Conservation (phyloP, 2,329 filamentous ascomycete species). For the Scleromitrula shiraiana region DNA sequence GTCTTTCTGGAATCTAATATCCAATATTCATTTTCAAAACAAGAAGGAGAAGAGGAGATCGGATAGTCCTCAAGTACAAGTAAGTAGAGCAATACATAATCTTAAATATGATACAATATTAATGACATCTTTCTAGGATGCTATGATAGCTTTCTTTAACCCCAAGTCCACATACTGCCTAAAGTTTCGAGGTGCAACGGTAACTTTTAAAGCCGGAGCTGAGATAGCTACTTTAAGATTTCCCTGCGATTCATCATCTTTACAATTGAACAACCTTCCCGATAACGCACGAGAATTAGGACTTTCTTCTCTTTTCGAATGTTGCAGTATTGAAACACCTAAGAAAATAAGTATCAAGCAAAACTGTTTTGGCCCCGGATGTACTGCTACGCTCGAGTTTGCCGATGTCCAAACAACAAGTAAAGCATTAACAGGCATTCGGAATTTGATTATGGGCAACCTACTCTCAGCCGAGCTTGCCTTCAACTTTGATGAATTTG, state of each 20-base stretch:
- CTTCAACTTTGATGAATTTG: too few species aligned
- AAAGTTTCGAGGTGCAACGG: background rate
- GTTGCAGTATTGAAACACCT: background rate
- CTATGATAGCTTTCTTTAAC: too few species aligned
- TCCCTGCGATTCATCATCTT: background rate
- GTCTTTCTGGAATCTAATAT: too few species aligned
- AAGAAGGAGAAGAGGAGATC: too few species aligned
- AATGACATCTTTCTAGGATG: too few species aligned
- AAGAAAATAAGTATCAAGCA: background rate
- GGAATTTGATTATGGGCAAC: background rate
- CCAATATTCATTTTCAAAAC: too few species aligned
- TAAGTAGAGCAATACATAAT: too few species aligned
- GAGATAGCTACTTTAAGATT: background rate
- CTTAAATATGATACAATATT: too few species aligned
- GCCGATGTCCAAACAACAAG: background rate
- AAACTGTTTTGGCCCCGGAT: background rate
- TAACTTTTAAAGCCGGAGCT: background rate
- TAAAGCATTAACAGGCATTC: background rate
- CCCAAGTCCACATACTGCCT: background rate
- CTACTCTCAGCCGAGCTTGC: background rate
- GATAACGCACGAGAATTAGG: background rate
- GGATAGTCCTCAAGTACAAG: too few species aligned
- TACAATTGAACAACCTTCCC: background rate
- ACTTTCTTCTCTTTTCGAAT: background rate
- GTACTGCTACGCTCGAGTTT: background rate